Evolutionary conservation across 208 protist species (phyloP).

Genomic region (Trypanosoma theileri): DNA sequence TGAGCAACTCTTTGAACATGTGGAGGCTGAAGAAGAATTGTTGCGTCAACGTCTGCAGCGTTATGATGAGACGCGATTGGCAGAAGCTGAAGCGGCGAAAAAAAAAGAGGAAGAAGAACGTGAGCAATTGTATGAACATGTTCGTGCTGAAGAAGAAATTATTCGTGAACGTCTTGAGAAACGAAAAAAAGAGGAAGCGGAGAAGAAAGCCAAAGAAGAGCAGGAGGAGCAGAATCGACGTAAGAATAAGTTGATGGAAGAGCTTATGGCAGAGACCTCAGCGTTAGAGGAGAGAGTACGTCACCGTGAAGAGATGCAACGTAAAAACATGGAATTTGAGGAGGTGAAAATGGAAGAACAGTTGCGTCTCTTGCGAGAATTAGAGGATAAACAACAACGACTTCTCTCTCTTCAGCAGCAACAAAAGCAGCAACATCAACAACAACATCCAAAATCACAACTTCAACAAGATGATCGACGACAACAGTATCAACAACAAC

Average conservation of each 20-base stretch:
- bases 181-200: conserved; percentile 32
- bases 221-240: conserved; percentile 28
- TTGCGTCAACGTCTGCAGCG: conserved; percentile 51
- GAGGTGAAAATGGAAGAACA: conserved; percentile 38
- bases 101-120: conserved; percentile 35
- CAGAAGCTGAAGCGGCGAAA: conserved; percentile 36
- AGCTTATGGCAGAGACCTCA: conserved; percentile 16
- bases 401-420: not conserved
- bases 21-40: conserved; percentile 65
- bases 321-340: conserved; percentile 2
- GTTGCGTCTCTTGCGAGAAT: conserved; percentile 44
- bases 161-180: conserved; percentile 52
- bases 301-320: conserved; percentile 26
- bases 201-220: conserved; percentile 21
- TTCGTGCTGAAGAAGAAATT: conserved; percentile 63
- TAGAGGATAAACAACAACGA: conserved; percentile 57
- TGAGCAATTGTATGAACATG: conserved; percentile 61
- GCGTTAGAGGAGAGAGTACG: conserved; percentile 44
- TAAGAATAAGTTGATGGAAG: conserved; percentile 9
- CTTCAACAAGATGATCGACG: not conserved
- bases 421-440: not conserved
- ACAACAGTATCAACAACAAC: not conserved
- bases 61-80: conserved; percentile 46
- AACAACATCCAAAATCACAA: conserved; percentile 4
- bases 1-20: conserved; percentile 49